Evolutionary conservation across 2,329 filamentous ascomycete species (phyloP), one percentile per base, ranked within the genome.

Genomic region (Calcarisporium arbuscula): DNA sequence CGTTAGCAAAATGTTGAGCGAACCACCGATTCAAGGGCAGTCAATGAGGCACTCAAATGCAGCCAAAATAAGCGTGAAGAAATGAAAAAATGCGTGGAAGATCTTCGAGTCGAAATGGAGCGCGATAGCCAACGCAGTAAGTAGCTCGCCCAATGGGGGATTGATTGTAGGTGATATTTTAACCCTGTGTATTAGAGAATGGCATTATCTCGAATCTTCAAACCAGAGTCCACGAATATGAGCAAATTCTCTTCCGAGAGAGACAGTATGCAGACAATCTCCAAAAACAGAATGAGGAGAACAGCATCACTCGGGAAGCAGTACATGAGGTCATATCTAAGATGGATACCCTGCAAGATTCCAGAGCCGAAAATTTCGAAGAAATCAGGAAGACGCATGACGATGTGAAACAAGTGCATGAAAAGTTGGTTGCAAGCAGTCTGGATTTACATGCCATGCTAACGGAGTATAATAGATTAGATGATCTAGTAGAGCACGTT

Each of bases 1-100:
- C 52, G 49, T 14, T 43, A 51, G 8, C 56, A 64, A 16, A 51
- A 52, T 19, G 34, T 45, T 3, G 40, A 41, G 9, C 49, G 52
- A 4, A 41, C 41, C 10, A 18, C 44, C 19, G 43, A 52, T 6
- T 38, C 45, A 3, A 34, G 43, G 5, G 40, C 40, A 7, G 38
- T 61, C 10, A 48, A 56, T 4, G 28, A 49, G 17, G 51, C 52
- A 12, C 37, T 58, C 16, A 43, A 51, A 4, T 47, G 47, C 4
- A 54, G 49, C 21, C 41, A 27, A n/a, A 51, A 51, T 23, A 57
- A 60, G 12, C 47, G 55, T 0, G 50, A 64, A 23, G 49, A 52
- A 7, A 46, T 61, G 21, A 53, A 50, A 17, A 39, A 38, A 23
- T 52, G 55, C 8, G 39, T 61, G n/a, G 42, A 55, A 4, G 44